phyloP scores from a whole-genome alignment of 2,329 filamentous ascomycete genomes.

The Calonectria pteridis region DNA sequence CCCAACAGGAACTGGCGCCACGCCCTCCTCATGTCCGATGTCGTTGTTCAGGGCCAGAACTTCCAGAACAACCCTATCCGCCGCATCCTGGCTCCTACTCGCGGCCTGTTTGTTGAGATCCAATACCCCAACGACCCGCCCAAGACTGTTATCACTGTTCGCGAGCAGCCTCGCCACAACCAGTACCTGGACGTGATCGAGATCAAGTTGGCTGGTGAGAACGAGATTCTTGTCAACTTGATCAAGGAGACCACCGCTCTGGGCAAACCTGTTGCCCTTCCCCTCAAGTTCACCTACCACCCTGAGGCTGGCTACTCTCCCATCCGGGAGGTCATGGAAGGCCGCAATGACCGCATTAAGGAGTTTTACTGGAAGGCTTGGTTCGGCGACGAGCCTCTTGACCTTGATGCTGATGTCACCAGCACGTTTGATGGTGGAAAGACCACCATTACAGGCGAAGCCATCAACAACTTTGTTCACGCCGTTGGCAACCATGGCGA shows the following conservation, averaged over 20 bases:
- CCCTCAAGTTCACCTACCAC: conserved; percentile 91
- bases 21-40: conserved; percentile 92
- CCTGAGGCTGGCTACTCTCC: conserved; percentile 98
- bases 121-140: conserved; percentile 82
- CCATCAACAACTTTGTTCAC: conserved; percentile 99
- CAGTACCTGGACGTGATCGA: conserved; percentile 92
- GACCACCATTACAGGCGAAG: conserved; percentile 87
- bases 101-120: conserved; percentile 92
- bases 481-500: conserved; percentile 98
- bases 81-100: conserved; percentile 87
- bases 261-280: conserved; percentile 83
- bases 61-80: conserved; percentile 98
- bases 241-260: conserved; percentile 93
- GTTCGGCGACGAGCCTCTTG: conserved; percentile 89
- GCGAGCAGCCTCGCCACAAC: conserved; percentile 87
- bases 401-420: conserved; percentile 87
- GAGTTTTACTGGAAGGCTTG: conserved; percentile 99
- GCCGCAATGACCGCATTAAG: conserved; percentile 97
- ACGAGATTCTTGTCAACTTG: conserved; percentile 88
- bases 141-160: conserved; percentile 87
- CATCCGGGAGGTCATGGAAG: conserved; percentile 95
- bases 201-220: conserved; percentile 79
- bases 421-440: conserved; percentile 92
- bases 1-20: conserved; percentile 91
- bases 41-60: conserved; percentile 94